A percentile compares a stretch with the other conserved stretches of the same genome.
Conservation (phyloP, 1,284 basidiomycete genomes). For the Coriolopsis trogii region DNA sequence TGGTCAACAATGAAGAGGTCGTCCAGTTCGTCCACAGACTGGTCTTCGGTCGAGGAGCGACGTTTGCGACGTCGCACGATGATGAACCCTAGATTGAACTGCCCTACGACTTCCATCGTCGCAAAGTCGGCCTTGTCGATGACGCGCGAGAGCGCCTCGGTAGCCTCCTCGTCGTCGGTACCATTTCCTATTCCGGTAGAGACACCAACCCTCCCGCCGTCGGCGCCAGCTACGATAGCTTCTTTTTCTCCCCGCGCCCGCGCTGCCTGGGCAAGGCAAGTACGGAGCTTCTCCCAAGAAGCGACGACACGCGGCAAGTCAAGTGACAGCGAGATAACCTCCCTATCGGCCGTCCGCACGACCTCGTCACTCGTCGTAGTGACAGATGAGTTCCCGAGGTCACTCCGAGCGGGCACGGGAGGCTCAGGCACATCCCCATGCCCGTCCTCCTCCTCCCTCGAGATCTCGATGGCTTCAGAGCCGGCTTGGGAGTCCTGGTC, state of each 20-base stretch:
- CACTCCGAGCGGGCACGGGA: not conserved
- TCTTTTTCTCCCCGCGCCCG: not conserved
- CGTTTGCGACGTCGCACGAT: slow-evolving; percentile 67
- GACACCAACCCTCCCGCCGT: slow-evolving; percentile 28
- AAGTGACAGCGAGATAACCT: slow-evolving; percentile 48
- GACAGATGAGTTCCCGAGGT: not conserved
- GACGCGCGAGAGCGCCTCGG: slow-evolving; percentile 78
- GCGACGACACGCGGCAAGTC: slow-evolving; percentile 44
- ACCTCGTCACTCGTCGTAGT: slow-evolving; percentile 41
- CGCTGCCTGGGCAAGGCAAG: slow-evolving; percentile 1
- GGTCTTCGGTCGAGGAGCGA: slow-evolving; percentile 8
- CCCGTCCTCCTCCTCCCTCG: slow-evolving; percentile 21
- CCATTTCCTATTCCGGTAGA: slow-evolving; percentile 66
- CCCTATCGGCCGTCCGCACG: slow-evolving; percentile 40
- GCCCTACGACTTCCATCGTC: slow-evolving; percentile 86
- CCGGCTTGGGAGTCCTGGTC: not conserved
- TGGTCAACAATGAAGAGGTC: slow-evolving; percentile 96
- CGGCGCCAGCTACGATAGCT: not conserved
- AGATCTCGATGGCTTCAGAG: slow-evolving; percentile 31
- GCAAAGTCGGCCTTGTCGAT: slow-evolving; percentile 90
- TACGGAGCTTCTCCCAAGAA: slow-evolving; percentile 38
- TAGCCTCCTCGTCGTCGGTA: slow-evolving; percentile 62
- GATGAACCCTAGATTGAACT: slow-evolving; percentile 98
- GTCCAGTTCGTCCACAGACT: slow-evolving; percentile 48
- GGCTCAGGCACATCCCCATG: not conserved